A percentile compares a stretch with the other conserved stretches of the same genome.
Evolutionary conservation across 129 eudicot genomes (phyloP).

Genomic region (Escallonia herrerae): DNA sequence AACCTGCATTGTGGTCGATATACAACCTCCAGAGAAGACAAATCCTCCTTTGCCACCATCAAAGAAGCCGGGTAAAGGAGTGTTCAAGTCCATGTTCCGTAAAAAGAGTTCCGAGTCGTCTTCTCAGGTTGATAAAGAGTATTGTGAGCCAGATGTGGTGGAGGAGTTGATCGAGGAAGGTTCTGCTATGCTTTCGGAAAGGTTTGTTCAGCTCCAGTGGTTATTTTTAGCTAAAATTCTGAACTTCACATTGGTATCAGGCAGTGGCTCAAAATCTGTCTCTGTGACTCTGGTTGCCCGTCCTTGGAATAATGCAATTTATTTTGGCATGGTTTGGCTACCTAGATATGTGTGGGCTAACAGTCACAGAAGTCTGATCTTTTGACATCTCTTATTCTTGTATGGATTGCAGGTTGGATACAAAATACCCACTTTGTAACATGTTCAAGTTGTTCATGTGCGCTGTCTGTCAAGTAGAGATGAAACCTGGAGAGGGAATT

Average conservation of each 20-base stretch:
- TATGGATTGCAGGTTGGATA: slow-evolving; percentile 56
- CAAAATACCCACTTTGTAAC: slow-evolving; percentile 84
- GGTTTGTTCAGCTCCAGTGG: slow-evolving; percentile 30
- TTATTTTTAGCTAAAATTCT: not conserved
- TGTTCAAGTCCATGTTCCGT: slow-evolving; percentile 79
- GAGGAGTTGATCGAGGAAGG: slow-evolving; percentile 96
- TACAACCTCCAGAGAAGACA: slow-evolving; percentile 67
- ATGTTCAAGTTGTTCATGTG: slow-evolving; percentile 87
- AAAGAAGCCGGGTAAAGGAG: slow-evolving; percentile 72
- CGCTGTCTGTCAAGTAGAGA: slow-evolving; percentile 86
- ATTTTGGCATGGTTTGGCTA: no score
- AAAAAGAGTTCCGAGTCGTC: slow-evolving; percentile 68
- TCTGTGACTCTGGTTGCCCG: no score
- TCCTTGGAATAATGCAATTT: no score
- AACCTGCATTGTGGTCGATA: slow-evolving; percentile 91
- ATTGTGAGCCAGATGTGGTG: slow-evolving; percentile 57
- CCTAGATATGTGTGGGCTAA: not conserved
- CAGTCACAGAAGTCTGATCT: not conserved
- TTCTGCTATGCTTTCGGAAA: slow-evolving; percentile 87
- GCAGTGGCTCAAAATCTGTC: no score
- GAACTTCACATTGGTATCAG: no score
- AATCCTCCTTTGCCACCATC: slow-evolving; percentile 54
- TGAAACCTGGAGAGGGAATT: slow-evolving; percentile 94
- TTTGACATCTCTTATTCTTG: slow-evolving; percentile 1
- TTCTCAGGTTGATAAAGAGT: slow-evolving; percentile 49